Evolutionary conservation across 1,139 yeast species (phyloP), one percentile per base, ranked within the genome.

Genomic region (Geotrichum europaeum): DNA sequence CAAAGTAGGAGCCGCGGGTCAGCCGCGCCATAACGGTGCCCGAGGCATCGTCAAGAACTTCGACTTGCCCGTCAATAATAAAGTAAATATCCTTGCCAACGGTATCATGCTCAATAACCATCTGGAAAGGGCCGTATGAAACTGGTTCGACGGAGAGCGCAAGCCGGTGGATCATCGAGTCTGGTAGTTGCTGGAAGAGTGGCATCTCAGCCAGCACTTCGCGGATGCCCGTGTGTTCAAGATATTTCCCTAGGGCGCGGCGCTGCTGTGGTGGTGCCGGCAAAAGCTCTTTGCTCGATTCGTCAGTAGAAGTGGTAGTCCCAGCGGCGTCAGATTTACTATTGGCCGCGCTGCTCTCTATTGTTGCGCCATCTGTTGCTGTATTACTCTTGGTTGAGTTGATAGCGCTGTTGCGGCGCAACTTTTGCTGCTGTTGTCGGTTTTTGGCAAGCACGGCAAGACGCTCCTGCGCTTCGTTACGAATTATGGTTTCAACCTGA

Each of bases 391-490:
- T 32, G 24, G 13, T 51, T 12, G 4, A 2, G 18, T 32, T 51
- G 15, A 32, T 10, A 1, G 25, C 49, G 34, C 53, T 47, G 18
- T 40, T n/a, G 45, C 45, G 22, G 10, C 20, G 45, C 45, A 40
- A 5, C 18, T 40, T 40, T n/a, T 40, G 45, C 18, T 40, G 45
- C 18, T 40, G 45, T 4, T 22, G 55, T 63, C 78, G 79, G 68
- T 83, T 80, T 70, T 85, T 84, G 60, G 84, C 87, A 67, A 83
- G 85, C 82, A 85, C 82, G 5, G 88, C 86, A 62, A 87, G 73
- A 57, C 94, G 76, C 69, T 86, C 90, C 67, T 86, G 91, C 4
- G 91, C 92, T 70, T 87, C 94, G 69, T 86, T 89, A 64, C 92
- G 75, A 51, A 87, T 86, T 56, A 85, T 77, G 64, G 87, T 75